phyloP scores from a whole-genome alignment of 371 early-diverging fungal species.

The Synchytrium microbalum region DNA sequence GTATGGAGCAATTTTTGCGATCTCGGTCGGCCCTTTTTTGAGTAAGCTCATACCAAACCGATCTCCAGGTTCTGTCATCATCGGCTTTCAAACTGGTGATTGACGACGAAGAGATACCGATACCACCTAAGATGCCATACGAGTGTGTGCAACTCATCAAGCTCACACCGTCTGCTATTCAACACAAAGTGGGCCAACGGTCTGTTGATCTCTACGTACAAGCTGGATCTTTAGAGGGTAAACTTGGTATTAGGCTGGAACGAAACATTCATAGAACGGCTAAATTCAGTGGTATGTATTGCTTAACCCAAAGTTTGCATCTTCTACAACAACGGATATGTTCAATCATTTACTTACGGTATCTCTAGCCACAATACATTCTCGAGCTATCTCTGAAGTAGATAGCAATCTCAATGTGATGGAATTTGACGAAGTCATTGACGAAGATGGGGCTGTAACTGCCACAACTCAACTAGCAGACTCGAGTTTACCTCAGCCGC shows the following conservation, averaged over 20 bases:
- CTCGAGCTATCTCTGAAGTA: conserved; percentile 4
- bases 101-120: not conserved
- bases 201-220: not conserved
- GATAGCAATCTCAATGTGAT: not conserved
- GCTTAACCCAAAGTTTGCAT: too few species aligned
- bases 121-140: not conserved
- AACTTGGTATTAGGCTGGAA: not conserved
- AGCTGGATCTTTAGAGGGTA: not conserved
- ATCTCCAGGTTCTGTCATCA: not conserved
- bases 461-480: not conserved
- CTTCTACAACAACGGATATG: too few species aligned
- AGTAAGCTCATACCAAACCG: not conserved
- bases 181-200: not conserved
- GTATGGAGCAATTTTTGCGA: not conserved
- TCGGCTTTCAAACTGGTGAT: not conserved
- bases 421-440: not conserved
- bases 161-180: not conserved
- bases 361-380: not conserved
- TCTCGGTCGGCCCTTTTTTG: not conserved
- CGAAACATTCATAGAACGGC: too few species aligned
- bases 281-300: too few species aligned
- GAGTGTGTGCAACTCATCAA: not conserved
- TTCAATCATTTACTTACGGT: too few species aligned
- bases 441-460: conserved; percentile 1
- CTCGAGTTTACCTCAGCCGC: conserved; percentile 10